Evolutionary conservation across 2,329 filamentous ascomycete species (phyloP).

Genomic region (Clonostachys byssicola): DNA sequence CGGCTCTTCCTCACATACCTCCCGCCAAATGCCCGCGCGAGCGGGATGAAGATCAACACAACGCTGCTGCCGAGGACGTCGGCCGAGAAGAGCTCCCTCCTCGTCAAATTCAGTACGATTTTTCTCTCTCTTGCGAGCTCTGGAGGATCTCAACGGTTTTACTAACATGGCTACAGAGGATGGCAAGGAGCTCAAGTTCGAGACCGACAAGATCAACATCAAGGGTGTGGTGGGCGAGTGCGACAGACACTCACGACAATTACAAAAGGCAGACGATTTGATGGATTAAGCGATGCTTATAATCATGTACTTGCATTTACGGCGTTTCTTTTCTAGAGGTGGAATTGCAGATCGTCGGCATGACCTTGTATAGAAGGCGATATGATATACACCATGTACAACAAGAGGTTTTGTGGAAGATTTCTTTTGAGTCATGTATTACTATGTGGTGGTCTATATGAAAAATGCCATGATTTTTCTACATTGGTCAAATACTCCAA

Average conservation of each 20-base stretch:
- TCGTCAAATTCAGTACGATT: constrained; percentile 78
- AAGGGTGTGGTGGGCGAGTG: constrained; percentile 85
- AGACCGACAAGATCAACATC: constrained; percentile 77
- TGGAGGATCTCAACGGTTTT: background rate
- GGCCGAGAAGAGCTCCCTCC: constrained; percentile 63
- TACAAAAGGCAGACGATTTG: constrained; percentile 82
- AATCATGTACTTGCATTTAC: constrained; percentile 14
- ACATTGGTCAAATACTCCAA: no score
- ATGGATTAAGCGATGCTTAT: constrained; percentile 28
- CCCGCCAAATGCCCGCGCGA: constrained; percentile 70
- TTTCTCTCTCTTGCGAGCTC: background rate
- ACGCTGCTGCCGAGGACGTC: constrained; percentile 69
- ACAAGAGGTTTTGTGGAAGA: no score
- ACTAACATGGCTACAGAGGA: constrained; percentile 61
- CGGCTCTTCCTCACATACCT: constrained; percentile 84
- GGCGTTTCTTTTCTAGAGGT: constrained; percentile 18
- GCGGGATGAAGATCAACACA: constrained; percentile 73
- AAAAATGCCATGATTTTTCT: no score
- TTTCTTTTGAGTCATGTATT: no score
- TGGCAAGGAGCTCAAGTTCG: constrained; percentile 82
- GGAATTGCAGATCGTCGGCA: background rate
- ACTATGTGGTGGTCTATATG: no score
- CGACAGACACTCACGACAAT: constrained; percentile 77
- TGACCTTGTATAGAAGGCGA: background rate
- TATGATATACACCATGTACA: background rate